phyloP scores from a whole-genome alignment of 805 yeast genomes.

The Maudiozyma serrabonitensis region DNA sequence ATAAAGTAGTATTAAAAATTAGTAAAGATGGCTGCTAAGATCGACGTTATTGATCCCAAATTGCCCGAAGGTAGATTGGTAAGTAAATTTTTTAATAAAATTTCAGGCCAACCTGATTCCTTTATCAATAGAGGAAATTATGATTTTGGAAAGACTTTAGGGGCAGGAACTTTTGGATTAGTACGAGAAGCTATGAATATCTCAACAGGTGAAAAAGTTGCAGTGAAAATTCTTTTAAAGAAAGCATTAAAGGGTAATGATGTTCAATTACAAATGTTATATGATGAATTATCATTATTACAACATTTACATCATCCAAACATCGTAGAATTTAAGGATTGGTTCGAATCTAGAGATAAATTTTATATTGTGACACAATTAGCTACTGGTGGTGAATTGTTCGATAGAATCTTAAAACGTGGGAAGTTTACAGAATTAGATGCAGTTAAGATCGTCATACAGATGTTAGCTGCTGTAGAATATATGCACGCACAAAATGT shows the following conservation, averaged over 20 bases:
- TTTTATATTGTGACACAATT: constrained; percentile 88
- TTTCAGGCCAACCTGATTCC: constrained; percentile 65
- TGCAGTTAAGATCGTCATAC: constrained; percentile 66
- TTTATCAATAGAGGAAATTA: constrained; percentile 59
- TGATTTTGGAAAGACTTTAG: constrained; percentile 73
- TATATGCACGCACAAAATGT: constrained; percentile 70
- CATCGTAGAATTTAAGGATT: constrained; percentile 81
- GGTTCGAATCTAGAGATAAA: constrained; percentile 90
- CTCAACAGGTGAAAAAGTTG: constrained; percentile 59
- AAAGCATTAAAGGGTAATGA: constrained; percentile 76
- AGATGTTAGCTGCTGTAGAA: constrained; percentile 65
- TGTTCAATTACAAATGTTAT: constrained; percentile 44
- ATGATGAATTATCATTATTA: constrained; percentile 67
- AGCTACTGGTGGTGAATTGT: constrained; percentile 93
- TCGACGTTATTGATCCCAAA: constrained; percentile 10
- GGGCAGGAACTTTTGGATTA: constrained; percentile 93
- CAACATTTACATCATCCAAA: constrained; percentile 68
- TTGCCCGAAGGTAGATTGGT: constrained; percentile 28
- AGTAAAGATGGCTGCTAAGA: background rate
- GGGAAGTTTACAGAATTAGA: constrained; percentile 86
- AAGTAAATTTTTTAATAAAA: constrained; percentile 38
- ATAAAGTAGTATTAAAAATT: background rate
- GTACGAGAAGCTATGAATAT: constrained; percentile 63
- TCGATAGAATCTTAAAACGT: constrained; percentile 70
- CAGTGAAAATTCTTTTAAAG: constrained; percentile 80